Evolutionary conservation across 352 stramenopile genomes (phyloP), one percentile per base, ranked within the genome.

Genomic region (Globisporangium paroecandrum): DNA sequence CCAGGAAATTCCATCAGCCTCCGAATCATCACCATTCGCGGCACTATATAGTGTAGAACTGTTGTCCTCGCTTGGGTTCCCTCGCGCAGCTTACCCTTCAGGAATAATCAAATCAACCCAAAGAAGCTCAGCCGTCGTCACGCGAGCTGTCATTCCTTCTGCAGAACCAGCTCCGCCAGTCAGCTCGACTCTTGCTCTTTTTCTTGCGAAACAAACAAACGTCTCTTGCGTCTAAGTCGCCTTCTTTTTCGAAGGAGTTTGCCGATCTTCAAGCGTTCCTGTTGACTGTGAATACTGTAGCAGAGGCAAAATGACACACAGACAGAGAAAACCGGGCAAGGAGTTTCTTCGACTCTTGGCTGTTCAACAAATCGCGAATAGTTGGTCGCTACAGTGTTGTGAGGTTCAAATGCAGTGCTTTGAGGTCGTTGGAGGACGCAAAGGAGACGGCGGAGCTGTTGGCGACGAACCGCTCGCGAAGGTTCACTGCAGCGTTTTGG

Each of bases 351-450:
- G 36, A 15, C 9, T 10, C 36, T 43, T 15, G 36, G 12, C 0
- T 43, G 12, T 15, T 43, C 36, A 43, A 43, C 10, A n/a, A n/a
- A 49, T 15, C 41, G 41, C 15, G 18, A n/a, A 49, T 8, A n/a
- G 2, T 18, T 20, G 6, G 3, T 25, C 20, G 10, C 53, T 78
- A 80, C 73, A 79, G 73, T 53, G 70, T 76, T 56, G 74, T 58
- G 34, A 83, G 69, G 68, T 76, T 79, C 25, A 69, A 66, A 53
- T 82, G 72, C 29, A 89, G 72, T 58, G 75, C 68, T 72, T 87
- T 77, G n/a, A 89, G 73, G 68, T 90, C 79, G 61, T 90, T 77
- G 10, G 75, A 76, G 47, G 82, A 86, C 4, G 72, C 72, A 64
- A 86, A 85, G 29, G 69, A 69, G 58, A 87, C 75, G 29, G 78